Evolutionary conservation across 2,329 filamentous ascomycete species (phyloP).

Genomic region (Zasmidium citrigriseum): DNA sequence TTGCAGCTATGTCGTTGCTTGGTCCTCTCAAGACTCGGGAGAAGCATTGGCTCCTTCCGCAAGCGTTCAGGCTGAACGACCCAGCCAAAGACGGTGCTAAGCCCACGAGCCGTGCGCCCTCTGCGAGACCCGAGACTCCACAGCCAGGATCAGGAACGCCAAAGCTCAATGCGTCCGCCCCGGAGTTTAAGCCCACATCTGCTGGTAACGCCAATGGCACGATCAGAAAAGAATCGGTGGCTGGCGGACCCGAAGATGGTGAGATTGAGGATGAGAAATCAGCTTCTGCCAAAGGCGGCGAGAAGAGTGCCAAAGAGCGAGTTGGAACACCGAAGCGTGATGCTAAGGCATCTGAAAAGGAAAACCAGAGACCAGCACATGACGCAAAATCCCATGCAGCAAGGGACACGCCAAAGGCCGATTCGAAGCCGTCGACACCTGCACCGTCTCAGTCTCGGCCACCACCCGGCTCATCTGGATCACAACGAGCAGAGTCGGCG

Average conservation of each 20-base stretch:
- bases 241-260: conserved; percentile 61
- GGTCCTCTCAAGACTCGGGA: conserved; percentile 69
- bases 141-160: conserved; percentile 45
- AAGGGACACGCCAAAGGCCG: conserved; percentile 13
- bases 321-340: conserved; percentile 13
- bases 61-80: conserved; percentile 60
- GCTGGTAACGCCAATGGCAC: conserved; percentile 42
- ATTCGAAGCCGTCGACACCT: conserved; percentile 26
- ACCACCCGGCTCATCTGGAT: conserved; percentile 20
- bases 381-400: conserved; percentile 2
- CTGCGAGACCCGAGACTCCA: conserved; percentile 40
- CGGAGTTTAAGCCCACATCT: conserved; percentile 62
- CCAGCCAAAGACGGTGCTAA: conserved; percentile 27
- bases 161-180: conserved; percentile 57
- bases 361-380: conserved; percentile 7
- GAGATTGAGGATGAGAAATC: conserved; percentile 66
- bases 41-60: conserved; percentile 71
- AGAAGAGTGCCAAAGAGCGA: conserved; percentile 20
- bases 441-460: conserved; percentile 20
- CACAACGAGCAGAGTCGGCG: conserved; percentile 36
- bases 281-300: conserved; percentile 16
- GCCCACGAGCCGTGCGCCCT: conserved; percentile 30
- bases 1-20: conserved; percentile 70
- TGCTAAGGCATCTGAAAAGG: conserved; percentile 16
- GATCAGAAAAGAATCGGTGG: conserved; percentile 35